These are phyloP conservation scores for Pelargonium fulgidum DNA, from an alignment of 441 rosid genomes.

Conservation along the genomic window DNA sequence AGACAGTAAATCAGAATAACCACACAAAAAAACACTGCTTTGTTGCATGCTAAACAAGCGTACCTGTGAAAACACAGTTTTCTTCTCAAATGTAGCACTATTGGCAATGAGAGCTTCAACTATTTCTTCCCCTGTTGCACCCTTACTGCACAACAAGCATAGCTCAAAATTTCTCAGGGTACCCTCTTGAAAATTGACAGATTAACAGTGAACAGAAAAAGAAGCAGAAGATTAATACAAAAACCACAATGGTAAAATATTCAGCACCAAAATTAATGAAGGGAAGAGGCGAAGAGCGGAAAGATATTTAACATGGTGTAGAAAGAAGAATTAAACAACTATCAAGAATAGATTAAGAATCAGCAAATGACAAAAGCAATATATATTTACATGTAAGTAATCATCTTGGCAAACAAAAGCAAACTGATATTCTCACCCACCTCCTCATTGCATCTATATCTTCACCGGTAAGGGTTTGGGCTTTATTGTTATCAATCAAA, in stretches of 20 bases:
- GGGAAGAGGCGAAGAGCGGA: not conserved
- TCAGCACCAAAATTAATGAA: not conserved
- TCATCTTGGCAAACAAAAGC: not conserved
- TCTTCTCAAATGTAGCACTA: conserved; percentile 82
- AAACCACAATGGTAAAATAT: not conserved
- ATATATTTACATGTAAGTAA: not conserved
- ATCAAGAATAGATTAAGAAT: not conserved
- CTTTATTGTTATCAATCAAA: conserved; percentile 68
- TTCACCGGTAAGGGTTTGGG: conserved; percentile 65
- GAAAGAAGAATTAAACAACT: not conserved
- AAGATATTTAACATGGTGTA: not conserved
- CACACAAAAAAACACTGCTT: conserved; percentile 1
- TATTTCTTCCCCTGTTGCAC: conserved; percentile 74
- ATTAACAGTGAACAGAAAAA: not conserved
- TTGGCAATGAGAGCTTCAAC: conserved; percentile 87
- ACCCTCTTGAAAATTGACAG: not conserved
- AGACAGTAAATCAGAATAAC: conserved; percentile 7
- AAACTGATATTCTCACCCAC: conserved; percentile 24
- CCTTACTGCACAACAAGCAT: conserved; percentile 46
- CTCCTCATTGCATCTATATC: conserved; percentile 78
- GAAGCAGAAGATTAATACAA: not conserved
- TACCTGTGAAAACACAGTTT: conserved; percentile 74
- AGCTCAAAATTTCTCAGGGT: conserved; percentile 5
- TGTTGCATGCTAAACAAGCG: conserved; percentile 3
- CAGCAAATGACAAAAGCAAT: not conserved